Percentiles rank a stretch among this genome's conserved stretches.
Evolutionary conservation across 2,329 filamentous ascomycete species (phyloP).

Genomic region (Colletotrichum chrysophilum): DNA sequence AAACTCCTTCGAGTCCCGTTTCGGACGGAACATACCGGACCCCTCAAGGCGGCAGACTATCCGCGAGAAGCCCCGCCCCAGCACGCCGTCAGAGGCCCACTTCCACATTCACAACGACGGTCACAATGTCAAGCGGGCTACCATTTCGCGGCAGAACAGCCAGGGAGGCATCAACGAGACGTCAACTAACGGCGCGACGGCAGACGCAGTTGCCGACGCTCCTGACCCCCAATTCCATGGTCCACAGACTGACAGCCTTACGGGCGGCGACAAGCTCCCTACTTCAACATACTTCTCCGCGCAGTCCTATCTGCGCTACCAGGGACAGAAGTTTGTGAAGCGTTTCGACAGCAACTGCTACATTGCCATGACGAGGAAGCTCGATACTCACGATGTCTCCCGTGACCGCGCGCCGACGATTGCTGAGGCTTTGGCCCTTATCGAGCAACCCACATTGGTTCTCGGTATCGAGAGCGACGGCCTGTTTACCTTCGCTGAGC

Average conservation of each 20-base stretch:
- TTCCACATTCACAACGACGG: constrained; percentile 86
- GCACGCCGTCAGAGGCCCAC: constrained; percentile 72
- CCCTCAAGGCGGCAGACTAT: constrained; percentile 84
- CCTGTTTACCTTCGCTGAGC: constrained; percentile 95
- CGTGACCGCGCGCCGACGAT: constrained; percentile 73
- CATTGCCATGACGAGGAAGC: constrained; percentile 96
- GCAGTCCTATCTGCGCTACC: constrained; percentile 96
- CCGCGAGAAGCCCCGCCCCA: constrained; percentile 66
- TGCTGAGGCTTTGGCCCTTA: constrained; percentile 76
- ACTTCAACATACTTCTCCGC: constrained; percentile 94
- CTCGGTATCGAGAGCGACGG: constrained; percentile 96
- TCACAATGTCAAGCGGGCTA: constrained; percentile 65
- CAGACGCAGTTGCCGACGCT: constrained; percentile 32
- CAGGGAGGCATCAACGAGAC: neutral
- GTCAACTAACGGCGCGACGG: constrained; percentile 23
- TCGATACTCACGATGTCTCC: constrained; percentile 96
- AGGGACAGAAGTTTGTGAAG: constrained; percentile 94
- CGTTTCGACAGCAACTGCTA: constrained; percentile 99
- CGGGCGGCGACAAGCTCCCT: constrained; percentile 55
- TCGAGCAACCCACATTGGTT: constrained; percentile 88
- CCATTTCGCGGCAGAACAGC: constrained; percentile 54
- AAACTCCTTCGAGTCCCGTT: constrained; percentile 95
- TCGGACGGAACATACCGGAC: constrained; percentile 91
- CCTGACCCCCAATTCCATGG: constrained; percentile 75
- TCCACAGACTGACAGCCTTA: constrained; percentile 53